Evolutionary conservation across 2,329 filamentous ascomycete species (phyloP), one percentile per base, ranked within the genome.

Genomic region (Phialophora expanda): DNA sequence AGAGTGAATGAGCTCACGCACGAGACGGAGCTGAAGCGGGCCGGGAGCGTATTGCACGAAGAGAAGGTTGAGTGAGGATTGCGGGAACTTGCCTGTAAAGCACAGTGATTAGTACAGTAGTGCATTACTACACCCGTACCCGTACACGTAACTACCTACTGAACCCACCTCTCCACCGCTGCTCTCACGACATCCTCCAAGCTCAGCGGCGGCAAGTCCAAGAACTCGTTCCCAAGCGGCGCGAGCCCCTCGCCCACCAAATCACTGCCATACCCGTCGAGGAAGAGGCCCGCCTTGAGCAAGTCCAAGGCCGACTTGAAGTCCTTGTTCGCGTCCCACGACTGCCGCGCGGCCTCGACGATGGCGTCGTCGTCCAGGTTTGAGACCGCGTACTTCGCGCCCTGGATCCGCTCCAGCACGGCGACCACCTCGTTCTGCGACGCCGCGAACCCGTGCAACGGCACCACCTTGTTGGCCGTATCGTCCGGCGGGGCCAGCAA

Each of bases 1-100:
- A 79, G 87, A 48, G 81, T 86, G 4, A 80, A 82, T 62, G 85
- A 87, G 74, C 84, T 87, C 54, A 80, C 83, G 73, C 80, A 83
- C 61, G 88, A 89, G 78, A 56, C 53, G 5, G 60, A 66, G 14
- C 24, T 66, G 32, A 69, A 69, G 56, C 55, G 63, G 12, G 44
- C 59, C 4, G 65, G 55, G 14, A 67, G 65, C 34, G 62, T 67
- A n/a, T 24, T 59, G 62, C 67, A 69, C 59, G 67, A 69, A n/a
- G 67, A 69, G 54, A 67, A 65, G 60, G 48, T 58, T 7, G 56
- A n/a, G 26, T 44, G 38, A 44, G n/a, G 17, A 44, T 44, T 17
- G 14, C 38, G 3, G 3, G 24, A 24, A 24, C 24, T 24, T 24
- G 24, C 24, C 24, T 3, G 3, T 24, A 24, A n/a, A n/a, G 24